Evolutionary conservation across 805 yeast species (phyloP), one percentile per base, ranked within the genome.

Genomic region (Teunomyces funiuensis): DNA sequence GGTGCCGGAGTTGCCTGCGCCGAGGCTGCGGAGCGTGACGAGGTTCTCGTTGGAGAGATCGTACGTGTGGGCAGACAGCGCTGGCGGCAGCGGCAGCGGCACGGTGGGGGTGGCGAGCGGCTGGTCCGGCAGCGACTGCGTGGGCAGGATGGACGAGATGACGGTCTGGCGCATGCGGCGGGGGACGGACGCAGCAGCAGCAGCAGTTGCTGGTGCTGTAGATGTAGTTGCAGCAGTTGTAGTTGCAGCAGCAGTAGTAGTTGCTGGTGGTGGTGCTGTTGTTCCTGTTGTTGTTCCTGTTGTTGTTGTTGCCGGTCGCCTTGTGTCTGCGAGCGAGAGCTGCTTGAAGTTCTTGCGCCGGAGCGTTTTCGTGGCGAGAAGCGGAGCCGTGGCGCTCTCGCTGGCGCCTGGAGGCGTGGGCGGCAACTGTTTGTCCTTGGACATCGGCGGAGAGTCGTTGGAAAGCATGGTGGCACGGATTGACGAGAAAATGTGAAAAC

Each of bases 1-100:
- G 1, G 88, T 82, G 2, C 99, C 99, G 9, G 96, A 88, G 58
- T 88, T 90, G 9, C 99, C 99, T 20, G 88, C 76, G 7, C 99
- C 99, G 38, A 93, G 71, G 46, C 81, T 82, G 45, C 87, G 82
- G 39, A 93, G 60, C 25, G 82, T 79, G 11, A 89, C 78, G 18
- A 93, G 63, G 55, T 93, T 97, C 31, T 80, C 80, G 47, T 58
- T 65, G 39, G 59, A 57, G 25, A 70, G 53, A 33, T 54, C 58
- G 17, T 66, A 42, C 11, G 60, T 37, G 2, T 22, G 25, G 25
- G 25, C 25, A 22, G 25, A 8, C 11, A 67, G 55, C 10, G 64
- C 48, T 2, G 73, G 73, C 15, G 68, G 54, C 13, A 51, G 37
- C 13, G 33, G 29, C 33, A 11, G 36, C 34, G 40, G 17, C 30